phyloP scores from a whole-genome alignment of 129 eudicot species.

The Flaveria trinervia region DNA sequence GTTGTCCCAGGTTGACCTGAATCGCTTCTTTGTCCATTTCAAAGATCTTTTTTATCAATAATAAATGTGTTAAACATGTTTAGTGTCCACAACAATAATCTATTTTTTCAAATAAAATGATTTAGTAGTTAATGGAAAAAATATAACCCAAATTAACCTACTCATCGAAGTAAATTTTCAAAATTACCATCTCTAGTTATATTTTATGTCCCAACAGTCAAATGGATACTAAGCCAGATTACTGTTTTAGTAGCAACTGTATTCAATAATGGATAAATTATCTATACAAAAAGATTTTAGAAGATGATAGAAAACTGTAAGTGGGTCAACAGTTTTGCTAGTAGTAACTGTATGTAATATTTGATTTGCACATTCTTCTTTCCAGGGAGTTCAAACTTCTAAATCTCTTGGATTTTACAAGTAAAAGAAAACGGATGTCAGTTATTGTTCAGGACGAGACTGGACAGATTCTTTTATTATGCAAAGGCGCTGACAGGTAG shows the following conservation, averaged over 20 bases:
- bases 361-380: background rate
- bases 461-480: slow-evolving; percentile 82
- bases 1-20: no score
- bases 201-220: background rate
- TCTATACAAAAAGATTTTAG: background rate
- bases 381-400: slow-evolving; percentile 90
- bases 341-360: background rate
- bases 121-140: background rate
- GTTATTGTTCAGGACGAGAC: slow-evolving; percentile 77
- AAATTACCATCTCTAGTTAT: background rate
- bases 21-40: no score
- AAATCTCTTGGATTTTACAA: slow-evolving; percentile 85
- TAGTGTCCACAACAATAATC: background rate
- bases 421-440: slow-evolving; percentile 99
- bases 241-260: background rate
- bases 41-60: no score
- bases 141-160: background rate
- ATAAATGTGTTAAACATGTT: background rate
- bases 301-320: background rate
- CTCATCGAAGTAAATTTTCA: background rate
- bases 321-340: background rate
- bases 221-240: background rate
- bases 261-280: background rate
- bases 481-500: slow-evolving; percentile 99
- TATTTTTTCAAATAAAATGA: background rate